Evolutionary conservation across 371 early-diverging fungal genomes (phyloP), one percentile per base, ranked within the genome.

Genomic region (Mucor mucedo): DNA sequence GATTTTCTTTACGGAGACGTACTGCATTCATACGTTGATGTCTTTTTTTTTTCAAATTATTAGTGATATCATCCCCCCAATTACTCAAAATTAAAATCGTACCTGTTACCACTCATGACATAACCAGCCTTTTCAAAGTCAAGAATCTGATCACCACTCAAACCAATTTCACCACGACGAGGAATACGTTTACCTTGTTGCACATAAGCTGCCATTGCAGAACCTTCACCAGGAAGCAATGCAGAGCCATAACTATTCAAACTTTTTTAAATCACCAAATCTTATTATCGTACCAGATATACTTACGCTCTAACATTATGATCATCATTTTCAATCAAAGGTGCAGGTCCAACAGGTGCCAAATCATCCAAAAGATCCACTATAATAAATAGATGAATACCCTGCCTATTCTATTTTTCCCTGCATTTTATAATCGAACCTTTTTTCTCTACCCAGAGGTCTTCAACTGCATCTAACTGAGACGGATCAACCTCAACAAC

Each of bases 1-100:
- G 95, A 65, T 96, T 95, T 76, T 97, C 97, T 74, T 96, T 97
- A 62, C 96, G 87, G 60, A 96, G 86, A 73, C 97, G 96, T 5
- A 96, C 97, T 13, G 96, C 96, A 69, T 96, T 96, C 96, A 95
- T 95, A 38, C 95, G 88, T 53, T 89, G 87, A 76, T 97, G 97
- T 58, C 90, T 85, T 77, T 39, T 38, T 21, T 41, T 21, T 21
- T 21, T 21, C 21, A 21, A 39, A n/a, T 41, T 41, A 28, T 42
- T 49, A 57, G 21, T 30, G 11, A 30, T 16, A 50, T 47, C 6
- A n/a, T 29, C 14, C 10, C 1, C n/a, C 4, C 21, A 3, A 32
- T n/a, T 13, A 8, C 40, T 16, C 47, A 16, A 13, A 4, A 3
- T 5, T 32, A 30, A 5, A 39, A 0, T 41, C 67, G 60, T 83